These are phyloP conservation scores for apple (Malus domestica) DNA, from an alignment of 306 rosid species.

Conservation along the genomic window DNA sequence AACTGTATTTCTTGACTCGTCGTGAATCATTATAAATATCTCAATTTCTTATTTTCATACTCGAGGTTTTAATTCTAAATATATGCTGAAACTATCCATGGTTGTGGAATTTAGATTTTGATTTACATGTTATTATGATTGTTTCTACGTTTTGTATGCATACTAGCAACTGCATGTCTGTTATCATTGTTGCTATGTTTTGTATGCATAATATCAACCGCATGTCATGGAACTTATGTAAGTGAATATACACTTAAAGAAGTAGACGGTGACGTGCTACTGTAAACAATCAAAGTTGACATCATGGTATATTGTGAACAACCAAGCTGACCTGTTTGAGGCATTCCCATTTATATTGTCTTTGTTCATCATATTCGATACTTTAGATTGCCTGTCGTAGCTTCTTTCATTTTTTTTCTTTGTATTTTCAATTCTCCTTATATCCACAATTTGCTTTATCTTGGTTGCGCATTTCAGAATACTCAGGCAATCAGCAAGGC, in stretches of 20 bases:
- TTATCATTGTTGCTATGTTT: not conserved
- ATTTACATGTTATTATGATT: not conserved
- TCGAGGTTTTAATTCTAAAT: not conserved
- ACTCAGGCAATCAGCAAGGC: conserved; percentile 39
- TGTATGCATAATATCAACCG: too few relatives aligned
- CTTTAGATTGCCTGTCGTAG: not conserved
- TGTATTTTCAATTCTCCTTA: not conserved
- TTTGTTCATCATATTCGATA: not conserved
- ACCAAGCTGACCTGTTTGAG: not conserved
- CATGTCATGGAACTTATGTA: too few relatives aligned
- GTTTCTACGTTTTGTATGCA: not conserved
- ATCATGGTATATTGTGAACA: not conserved
- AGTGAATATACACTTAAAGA: not conserved
- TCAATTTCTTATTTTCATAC: not conserved
- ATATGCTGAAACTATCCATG: not conserved
- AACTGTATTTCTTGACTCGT: not conserved
- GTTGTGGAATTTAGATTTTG: not conserved
- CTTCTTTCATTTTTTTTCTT: not conserved
- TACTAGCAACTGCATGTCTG: not conserved
- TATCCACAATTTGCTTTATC: conserved; percentile 6
- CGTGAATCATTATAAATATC: not conserved
- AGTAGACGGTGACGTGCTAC: not conserved
- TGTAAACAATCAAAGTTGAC: not conserved
- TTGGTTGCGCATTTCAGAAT: conserved; percentile 43
- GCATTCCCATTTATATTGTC: not conserved